Percentiles rank a stretch among this genome's conserved stretches.
phyloP scores from a whole-genome alignment of 306 rosid genomes.

The Myrica gale region DNA sequence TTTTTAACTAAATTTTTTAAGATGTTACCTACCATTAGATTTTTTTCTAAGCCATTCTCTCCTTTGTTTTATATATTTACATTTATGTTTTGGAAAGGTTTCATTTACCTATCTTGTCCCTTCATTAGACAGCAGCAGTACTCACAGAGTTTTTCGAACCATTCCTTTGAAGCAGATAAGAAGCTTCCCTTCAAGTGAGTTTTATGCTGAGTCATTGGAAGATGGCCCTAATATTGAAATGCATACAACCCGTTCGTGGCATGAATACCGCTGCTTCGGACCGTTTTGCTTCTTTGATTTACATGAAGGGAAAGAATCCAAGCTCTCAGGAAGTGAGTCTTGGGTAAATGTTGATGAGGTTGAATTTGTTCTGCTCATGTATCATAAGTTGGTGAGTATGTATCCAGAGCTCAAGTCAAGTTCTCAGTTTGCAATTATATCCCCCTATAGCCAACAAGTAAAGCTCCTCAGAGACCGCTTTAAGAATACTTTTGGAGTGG shows the following conservation, averaged over 20 bases:
- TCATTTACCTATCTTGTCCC: not conserved
- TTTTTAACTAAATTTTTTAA: no score
- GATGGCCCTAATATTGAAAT: conserved; percentile 61
- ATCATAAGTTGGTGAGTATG: conserved; percentile 61
- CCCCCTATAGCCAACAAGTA: conserved; percentile 86
- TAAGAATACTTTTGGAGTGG: conserved; percentile 61
- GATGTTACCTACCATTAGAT: not conserved
- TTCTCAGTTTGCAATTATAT: conserved; percentile 73
- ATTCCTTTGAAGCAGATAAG: conserved; percentile 56
- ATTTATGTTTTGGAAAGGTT: not conserved
- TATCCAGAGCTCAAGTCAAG: conserved; percentile 75
- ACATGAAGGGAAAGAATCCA: conserved; percentile 70
- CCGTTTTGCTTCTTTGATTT: conserved; percentile 85
- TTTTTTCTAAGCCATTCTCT: not conserved
- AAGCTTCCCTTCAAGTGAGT: conserved; percentile 86
- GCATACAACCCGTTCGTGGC: conserved; percentile 72
- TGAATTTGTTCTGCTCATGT: conserved; percentile 76
- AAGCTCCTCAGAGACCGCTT: conserved; percentile 74
- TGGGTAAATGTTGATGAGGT: conserved; percentile 77
- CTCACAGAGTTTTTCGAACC: not conserved
- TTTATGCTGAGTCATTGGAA: conserved; percentile 71
- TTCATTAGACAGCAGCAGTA: no score
- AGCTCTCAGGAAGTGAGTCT: conserved; percentile 71
- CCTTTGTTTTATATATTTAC: no score
- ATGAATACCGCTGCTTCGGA: conserved; percentile 72